Evolutionary conservation across 2,329 filamentous ascomycete genomes (phyloP).

Genomic region (Hypoxylon rubiginosum): DNA sequence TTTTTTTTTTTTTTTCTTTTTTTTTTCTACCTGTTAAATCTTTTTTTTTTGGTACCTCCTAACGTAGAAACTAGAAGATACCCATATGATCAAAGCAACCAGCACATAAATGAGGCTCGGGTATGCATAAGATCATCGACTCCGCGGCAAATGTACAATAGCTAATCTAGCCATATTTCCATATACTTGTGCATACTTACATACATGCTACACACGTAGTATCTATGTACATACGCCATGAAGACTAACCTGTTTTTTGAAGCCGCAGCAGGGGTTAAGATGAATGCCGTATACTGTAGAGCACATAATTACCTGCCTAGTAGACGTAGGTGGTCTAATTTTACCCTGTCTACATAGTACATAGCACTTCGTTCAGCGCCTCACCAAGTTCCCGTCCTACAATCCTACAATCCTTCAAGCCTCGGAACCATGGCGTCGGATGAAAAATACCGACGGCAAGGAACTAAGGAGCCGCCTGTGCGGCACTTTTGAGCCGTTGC

Average conservation of each 20-base stretch:
- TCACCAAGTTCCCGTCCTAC: slow-evolving; percentile 1
- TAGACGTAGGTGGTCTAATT: neutral
- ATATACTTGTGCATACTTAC: slow-evolving; percentile 1
- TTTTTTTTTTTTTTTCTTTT: slow-evolving; percentile 26
- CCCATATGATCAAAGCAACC: slow-evolving; percentile 21
- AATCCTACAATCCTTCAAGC: slow-evolving; percentile 31
- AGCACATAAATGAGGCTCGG: slow-evolving; percentile 13
- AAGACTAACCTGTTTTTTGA: neutral
- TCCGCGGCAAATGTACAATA: slow-evolving; percentile 13
- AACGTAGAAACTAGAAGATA: slow-evolving; percentile 38
- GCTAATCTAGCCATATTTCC: slow-evolving; percentile 7
- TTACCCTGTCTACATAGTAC: slow-evolving; percentile 13
- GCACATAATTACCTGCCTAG: neutral
- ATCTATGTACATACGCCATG: neutral
- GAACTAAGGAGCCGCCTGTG: slow-evolving; percentile 11
- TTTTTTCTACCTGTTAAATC: neutral
- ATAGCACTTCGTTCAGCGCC: neutral
- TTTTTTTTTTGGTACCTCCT: neutral
- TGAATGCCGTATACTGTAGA: neutral
- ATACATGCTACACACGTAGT: neutral
- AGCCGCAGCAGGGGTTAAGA: neutral
- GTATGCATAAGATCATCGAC: slow-evolving; percentile 25
- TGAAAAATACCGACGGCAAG: slow-evolving; percentile 25
- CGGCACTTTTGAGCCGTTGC: slow-evolving; percentile 1
- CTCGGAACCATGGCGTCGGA: slow-evolving; percentile 23